Evolutionary conservation across 2,329 filamentous ascomycete species (phyloP).

Genomic region (Corniculantispora saksenae): DNA sequence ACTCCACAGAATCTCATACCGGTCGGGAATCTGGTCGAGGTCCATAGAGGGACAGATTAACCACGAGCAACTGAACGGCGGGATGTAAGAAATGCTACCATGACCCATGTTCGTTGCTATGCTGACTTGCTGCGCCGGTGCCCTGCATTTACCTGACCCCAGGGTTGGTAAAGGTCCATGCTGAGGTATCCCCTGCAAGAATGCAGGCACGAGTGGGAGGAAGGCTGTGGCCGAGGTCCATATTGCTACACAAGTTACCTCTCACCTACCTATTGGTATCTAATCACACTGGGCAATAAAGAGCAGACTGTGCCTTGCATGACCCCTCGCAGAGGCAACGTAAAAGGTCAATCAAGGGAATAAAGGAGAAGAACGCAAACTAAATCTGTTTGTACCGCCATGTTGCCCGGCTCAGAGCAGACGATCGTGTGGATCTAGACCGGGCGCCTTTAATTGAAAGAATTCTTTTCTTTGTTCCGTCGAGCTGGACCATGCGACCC

Average conservation of each 20-base stretch:
- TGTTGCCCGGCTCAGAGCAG: background rate
- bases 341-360: background rate
- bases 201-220: background rate
- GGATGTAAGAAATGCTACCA: background rate
- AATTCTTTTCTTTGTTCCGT: conserved; percentile 6
- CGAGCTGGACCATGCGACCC: background rate
- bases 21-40: background rate
- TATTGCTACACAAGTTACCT: background rate
- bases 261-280: too few species aligned
- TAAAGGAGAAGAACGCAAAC: background rate
- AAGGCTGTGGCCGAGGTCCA: conserved; percentile 3
- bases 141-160: conserved; percentile 3
- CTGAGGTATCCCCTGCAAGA: background rate
- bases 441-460: background rate
- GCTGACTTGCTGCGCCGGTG: conserved; percentile 3
- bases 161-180: background rate
- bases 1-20: background rate
- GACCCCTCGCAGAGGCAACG: too few species aligned
- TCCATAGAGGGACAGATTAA: background rate
- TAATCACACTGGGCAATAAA: background rate
- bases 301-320: background rate
- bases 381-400: background rate
- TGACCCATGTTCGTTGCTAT: conserved; percentile 7
- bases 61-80: background rate
- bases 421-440: conserved; percentile 1